phyloP scores from a whole-genome alignment of 495 filamentous ascomycete species.

The Cudoniella acicularis region DNA sequence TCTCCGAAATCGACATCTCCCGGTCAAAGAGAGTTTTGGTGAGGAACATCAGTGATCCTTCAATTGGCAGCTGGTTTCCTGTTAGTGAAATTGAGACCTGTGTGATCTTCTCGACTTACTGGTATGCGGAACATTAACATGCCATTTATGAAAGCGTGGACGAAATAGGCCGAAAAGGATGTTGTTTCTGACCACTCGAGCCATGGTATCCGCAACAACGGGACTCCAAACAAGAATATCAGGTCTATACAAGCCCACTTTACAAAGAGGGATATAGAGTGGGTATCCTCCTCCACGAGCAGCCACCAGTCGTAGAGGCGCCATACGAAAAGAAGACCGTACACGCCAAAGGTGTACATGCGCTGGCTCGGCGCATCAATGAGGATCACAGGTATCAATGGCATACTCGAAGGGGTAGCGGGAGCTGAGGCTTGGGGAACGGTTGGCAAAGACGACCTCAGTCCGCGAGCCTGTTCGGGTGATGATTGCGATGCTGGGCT shows the following conservation, averaged over 20 bases:
- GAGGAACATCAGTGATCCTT: constrained; percentile 62
- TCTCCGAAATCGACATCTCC: constrained; percentile 85
- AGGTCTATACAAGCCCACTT: constrained; percentile 90
- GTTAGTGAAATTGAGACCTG: no score
- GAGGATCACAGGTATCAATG: constrained; percentile 69
- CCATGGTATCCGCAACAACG: constrained; percentile 88
- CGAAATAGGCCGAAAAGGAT: constrained; percentile 58
- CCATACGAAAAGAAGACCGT: constrained; percentile 68
- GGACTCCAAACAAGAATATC: constrained; percentile 78
- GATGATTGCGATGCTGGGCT: constrained; percentile 1
- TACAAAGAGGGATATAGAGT: constrained; percentile 81
- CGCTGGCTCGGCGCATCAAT: constrained; percentile 87
- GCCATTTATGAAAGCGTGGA: constrained; percentile 68
- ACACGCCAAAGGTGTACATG: constrained; percentile 76
- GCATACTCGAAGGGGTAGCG: constrained; percentile 33
- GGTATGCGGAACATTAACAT: constrained; percentile 91
- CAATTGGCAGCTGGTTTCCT: constrained; percentile 57
- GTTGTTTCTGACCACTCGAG: constrained; percentile 79
- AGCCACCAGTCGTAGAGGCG: constrained; percentile 77
- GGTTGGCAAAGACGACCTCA: constrained; percentile 18
- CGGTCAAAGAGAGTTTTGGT: constrained; percentile 79
- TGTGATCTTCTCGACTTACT: constrained; percentile 53
- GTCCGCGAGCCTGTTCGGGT: background rate
- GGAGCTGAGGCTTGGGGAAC: constrained; percentile 16
- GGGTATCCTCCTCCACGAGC: constrained; percentile 68